A percentile compares a stretch with the other conserved stretches of the same genome.
Conservation (phyloP, 2,329 filamentous ascomycete genomes). For the Diplodia corticola region DNA sequence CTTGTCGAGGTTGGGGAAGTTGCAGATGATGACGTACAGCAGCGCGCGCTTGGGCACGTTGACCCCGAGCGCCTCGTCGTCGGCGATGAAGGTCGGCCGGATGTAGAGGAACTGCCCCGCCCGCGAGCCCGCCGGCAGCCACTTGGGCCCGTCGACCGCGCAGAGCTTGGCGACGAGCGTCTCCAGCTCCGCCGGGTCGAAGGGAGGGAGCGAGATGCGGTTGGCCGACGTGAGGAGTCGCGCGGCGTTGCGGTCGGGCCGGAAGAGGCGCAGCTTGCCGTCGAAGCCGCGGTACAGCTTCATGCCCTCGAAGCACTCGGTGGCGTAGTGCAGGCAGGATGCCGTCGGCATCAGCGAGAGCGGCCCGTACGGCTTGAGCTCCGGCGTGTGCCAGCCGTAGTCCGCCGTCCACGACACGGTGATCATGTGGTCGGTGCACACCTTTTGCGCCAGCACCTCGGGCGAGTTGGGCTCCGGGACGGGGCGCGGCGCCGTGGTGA, state of each 20-base stretch:
- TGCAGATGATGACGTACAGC: conserved; percentile 72
- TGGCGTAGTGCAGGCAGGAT: conserved; percentile 82
- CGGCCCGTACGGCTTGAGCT: conserved; percentile 75
- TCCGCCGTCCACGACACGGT: conserved; percentile 66
- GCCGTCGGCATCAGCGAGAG: conserved; percentile 78
- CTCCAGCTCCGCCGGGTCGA: conserved; percentile 70
- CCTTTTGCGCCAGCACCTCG: conserved; percentile 43
- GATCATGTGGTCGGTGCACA: conserved; percentile 85
- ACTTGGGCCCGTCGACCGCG: conserved; percentile 71
- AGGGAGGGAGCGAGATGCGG: conserved; percentile 73
- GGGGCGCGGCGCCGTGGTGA: conserved; percentile 43
- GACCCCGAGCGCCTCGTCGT: conserved; percentile 76
- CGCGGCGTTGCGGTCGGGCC: conserved; percentile 69
- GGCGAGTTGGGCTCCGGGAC: conserved; percentile 44
- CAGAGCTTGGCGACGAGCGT: conserved; percentile 72
- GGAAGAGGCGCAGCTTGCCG: conserved; percentile 73
- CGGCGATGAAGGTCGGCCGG: conserved; percentile 83
- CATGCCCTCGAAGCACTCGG: conserved; percentile 85
- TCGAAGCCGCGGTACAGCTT: conserved; percentile 72
- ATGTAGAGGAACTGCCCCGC: conserved; percentile 78
- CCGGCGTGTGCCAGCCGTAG: conserved; percentile 71
- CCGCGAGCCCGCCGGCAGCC: conserved; percentile 67
- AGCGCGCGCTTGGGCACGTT: conserved; percentile 79
- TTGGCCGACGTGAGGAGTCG: conserved; percentile 58
- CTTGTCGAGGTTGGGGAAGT: conserved; percentile 48